Percentiles rank a stretch among this genome's conserved stretches.
Evolutionary conservation across 371 early-diverging fungal species (phyloP).

Genomic region (Mucor saturninus): DNA sequence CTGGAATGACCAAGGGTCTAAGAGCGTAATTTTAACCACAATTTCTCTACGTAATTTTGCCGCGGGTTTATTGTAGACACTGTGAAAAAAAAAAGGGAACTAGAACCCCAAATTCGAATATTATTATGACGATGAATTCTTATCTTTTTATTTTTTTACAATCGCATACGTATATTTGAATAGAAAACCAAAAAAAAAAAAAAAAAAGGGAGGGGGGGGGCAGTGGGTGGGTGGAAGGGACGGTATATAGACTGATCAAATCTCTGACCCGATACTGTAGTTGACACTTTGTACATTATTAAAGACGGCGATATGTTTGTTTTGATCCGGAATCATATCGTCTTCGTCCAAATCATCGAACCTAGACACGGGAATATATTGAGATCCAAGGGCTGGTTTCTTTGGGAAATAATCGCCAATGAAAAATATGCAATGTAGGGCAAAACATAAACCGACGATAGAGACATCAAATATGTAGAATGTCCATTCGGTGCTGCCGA

Average conservation of each 20-base stretch:
- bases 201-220: too few species aligned
- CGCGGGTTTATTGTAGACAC: too few species aligned
- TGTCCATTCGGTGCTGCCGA: slow-evolving; percentile 16
- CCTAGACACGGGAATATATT: background rate
- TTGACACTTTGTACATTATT: slow-evolving; percentile 5
- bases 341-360: slow-evolving; percentile 1
- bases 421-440: background rate
- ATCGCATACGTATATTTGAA: too few species aligned
- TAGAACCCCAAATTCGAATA: too few species aligned
- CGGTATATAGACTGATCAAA: background rate
- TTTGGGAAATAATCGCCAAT: slow-evolving; percentile 19
- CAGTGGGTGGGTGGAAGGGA: background rate
- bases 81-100: too few species aligned
- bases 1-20: too few species aligned
- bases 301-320: slow-evolving; percentile 1
- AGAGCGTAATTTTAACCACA: too few species aligned
- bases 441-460: slow-evolving; percentile 1
- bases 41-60: too few species aligned
- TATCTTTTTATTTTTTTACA: too few species aligned
- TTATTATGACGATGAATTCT: too few species aligned
- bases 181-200: too few species aligned
- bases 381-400: background rate
- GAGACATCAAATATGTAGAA: slow-evolving; percentile 20
- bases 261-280: background rate
- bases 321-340: background rate